These are phyloP conservation scores for Yamadazyma akitaensis DNA, from an alignment of 805 yeast genomes.

Conservation along the genomic window DNA sequence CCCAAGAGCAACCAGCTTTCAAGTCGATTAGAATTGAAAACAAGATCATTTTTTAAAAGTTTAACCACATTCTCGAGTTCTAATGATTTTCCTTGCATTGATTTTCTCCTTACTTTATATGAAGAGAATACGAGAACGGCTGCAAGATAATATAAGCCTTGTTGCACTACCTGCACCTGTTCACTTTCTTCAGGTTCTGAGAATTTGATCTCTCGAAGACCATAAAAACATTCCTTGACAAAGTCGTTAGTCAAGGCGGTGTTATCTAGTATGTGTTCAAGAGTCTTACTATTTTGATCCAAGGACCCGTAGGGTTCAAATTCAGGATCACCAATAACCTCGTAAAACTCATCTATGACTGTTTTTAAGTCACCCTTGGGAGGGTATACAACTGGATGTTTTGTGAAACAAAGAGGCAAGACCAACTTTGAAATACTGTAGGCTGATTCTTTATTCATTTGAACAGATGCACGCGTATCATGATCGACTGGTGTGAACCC, in stretches of 20 bases:
- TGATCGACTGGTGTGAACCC: conserved; percentile 68
- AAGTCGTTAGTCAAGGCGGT: conserved; percentile 42
- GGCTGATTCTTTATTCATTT: conserved; percentile 28
- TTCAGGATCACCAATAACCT: conserved; percentile 67
- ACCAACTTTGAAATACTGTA: conserved; percentile 45
- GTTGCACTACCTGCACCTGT: conserved; percentile 27
- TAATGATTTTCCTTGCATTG: conserved; percentile 76
- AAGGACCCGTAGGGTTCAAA: conserved; percentile 39
- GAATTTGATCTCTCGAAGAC: conserved; percentile 35
- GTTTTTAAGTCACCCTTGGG: conserved; percentile 71
- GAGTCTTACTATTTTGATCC: conserved; percentile 25
- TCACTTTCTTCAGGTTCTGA: conserved; percentile 20
- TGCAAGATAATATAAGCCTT: conserved; percentile 67
- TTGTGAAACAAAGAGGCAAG: conserved; percentile 51
- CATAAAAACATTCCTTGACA: conserved; percentile 51
- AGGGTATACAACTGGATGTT: conserved; percentile 55
- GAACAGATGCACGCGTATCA: conserved; percentile 29
- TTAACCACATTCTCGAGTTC: conserved; percentile 74
- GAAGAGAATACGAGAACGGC: conserved; percentile 67
- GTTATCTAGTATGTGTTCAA: conserved; percentile 48
- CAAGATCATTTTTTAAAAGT: conserved; percentile 62
- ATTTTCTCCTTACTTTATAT: conserved; percentile 66
- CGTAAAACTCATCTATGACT: conserved; percentile 67
- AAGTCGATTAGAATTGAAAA: conserved; percentile 61
- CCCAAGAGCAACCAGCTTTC: conserved; percentile 89